Evolutionary conservation across 345 rosid species (phyloP), one percentile per base, ranked within the genome.

Genomic region (Lenwebbia sp.): DNA sequence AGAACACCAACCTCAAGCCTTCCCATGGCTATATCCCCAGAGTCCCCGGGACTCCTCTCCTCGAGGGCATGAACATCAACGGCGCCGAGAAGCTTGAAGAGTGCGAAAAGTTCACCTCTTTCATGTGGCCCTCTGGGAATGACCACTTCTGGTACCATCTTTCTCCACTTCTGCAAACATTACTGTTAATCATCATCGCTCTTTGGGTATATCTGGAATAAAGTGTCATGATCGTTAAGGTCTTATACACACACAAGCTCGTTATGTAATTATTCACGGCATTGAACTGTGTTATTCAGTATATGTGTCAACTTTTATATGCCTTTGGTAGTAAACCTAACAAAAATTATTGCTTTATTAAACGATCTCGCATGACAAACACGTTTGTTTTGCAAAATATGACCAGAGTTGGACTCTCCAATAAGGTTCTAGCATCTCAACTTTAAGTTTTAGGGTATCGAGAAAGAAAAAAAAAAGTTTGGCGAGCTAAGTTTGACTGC

Each of bases 41-140:
- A 30, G 83, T 75, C 37, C 92, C 94, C 14, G 25, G 81, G 7
- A 47, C 88, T 11, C 92, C 94, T 70, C 88, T 91, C 30, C 88
- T 90, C 4, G 95, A 94, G 89, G 88, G 92, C 78, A 76, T 89
- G 90, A 93, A 91, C 65, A 87, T 94, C 23, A 90, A 89, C 15
- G 65, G 85, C 62, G 89, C 90, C 7, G 85, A 84, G 10, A 85
- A 84, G 50, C 82, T 87, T 15, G 91, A 90, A 83, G 89, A 83
- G 51, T 87, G 90, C 83, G 85, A 85, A 8, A 85, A 54, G 13
- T 92, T 94, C 86, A 85, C 93, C 30, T 65, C 83, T 22, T 84
- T 90, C 84, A 88, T 94, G 92, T 92, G 94, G 94, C 94, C 95
- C 17, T 75, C 84, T 23, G 93, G 94, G 60, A 89, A 94, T 30